Base-by-base conservation (phyloP, 768 basidiomycete genomes). In the Mycena chlorophos region DNA sequence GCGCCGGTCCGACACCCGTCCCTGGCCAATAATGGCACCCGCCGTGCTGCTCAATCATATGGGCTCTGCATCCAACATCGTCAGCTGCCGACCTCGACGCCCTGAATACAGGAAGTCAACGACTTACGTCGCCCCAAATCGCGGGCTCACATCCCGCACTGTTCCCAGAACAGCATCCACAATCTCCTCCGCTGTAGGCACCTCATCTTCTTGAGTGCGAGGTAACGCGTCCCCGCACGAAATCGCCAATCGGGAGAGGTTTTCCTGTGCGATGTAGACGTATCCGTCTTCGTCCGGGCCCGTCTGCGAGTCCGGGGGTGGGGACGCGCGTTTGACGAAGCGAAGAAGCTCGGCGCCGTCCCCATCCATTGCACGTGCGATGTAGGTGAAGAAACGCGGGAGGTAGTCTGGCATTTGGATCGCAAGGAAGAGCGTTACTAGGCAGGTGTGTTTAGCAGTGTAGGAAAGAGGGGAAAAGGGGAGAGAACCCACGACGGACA, bases 21-120 rank as follows among this genome's bases (percentile, higher is more conserved):
- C 60, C 60, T 4, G 60, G 60, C 60, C 60, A 61, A 23, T 49
- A 58, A 3, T 61, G 60, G 22, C 60, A 61, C 4, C 60, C 60
- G 12, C 60, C 60, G 25, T 61, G 60, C 27, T 61, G 60, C 19
- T 61, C 60, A 43, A 55, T 61, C 26, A 61, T 12, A 51, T 61
- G 60, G 4, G 57, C 60, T 2, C 59, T 61, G 23, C 4, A 0
- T 25, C 20, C 39, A 10, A 10, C 17, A 45, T 45, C n/a, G 47
- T 26, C 26, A 49, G 10, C 34, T 10, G n/a, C n/a, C 34, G n/a
- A 37, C 13, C 2, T 13, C 23, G 28, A 31, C 1, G 20, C 38
- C 1, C 2, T 2, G 12, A 1, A 13, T 20, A 27, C 5, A 20
- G 19, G 25, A 4, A 0, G 5, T 20, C 38, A 23, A n/a, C 2